Evolutionary conservation across 2,329 filamentous ascomycete species (phyloP).

Genomic region (Aspergillus sp.): DNA sequence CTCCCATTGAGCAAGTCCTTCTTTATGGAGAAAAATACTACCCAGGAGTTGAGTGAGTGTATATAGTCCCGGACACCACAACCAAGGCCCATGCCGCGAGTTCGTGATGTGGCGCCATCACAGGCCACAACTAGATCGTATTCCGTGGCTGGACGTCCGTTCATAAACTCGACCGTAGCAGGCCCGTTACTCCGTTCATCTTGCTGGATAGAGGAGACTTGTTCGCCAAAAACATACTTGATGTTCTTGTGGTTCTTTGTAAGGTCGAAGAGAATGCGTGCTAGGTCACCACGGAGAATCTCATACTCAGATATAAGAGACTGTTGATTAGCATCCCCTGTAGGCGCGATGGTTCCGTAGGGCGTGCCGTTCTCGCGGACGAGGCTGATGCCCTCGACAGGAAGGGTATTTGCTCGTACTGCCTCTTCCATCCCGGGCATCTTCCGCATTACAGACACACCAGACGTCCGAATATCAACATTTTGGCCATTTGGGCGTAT

Average conservation of each 20-base stretch:
- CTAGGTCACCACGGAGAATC: not conserved
- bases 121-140: not conserved
- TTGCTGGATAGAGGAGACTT: conserved; percentile 1
- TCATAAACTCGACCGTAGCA: not conserved
- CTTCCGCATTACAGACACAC: not conserved
- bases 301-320: not conserved
- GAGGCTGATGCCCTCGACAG: not conserved
- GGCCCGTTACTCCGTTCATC: no score
- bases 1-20: no score
- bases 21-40: no score
- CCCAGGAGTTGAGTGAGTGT: no score
- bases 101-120: conserved; percentile 1
- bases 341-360: not conserved
- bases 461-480: not conserved
- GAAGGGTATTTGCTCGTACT: not conserved
- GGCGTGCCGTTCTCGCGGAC: not conserved
- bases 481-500: not conserved
- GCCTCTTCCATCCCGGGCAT: conserved; percentile 1
- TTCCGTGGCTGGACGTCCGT: not conserved
- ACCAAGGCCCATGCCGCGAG: not conserved
- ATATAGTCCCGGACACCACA: not conserved
- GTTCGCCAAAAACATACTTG: conserved; percentile 1
- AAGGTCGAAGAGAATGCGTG: not conserved
- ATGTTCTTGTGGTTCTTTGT: not conserved
- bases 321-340: not conserved